Percentiles rank a stretch among this genome's conserved stretches.
Conservation (phyloP, 768 basidiomycete species). For the Amylocystis lapponica region DNA sequence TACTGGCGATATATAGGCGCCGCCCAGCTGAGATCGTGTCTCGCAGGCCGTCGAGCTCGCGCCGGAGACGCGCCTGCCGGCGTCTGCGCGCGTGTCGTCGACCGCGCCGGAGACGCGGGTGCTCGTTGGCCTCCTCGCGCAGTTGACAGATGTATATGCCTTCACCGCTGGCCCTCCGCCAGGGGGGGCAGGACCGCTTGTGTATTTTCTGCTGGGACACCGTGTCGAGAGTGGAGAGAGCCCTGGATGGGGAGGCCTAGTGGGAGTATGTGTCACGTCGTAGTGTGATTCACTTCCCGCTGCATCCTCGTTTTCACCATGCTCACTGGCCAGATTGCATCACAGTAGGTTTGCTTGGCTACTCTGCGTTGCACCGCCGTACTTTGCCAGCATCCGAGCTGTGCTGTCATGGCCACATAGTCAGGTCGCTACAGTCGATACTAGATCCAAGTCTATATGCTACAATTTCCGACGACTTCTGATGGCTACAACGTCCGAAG, state of each 20-base stretch:
- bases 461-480: too few species aligned
- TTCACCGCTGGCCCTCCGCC: conserved; percentile 11
- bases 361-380: too few species aligned
- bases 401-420: too few species aligned
- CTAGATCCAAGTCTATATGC: too few species aligned
- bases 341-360: too few species aligned
- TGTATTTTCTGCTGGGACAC: conserved; percentile 36
- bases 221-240: conserved; percentile 2
- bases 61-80: conserved; percentile 10
- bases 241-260: conserved; percentile 31
- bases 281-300: too few species aligned
- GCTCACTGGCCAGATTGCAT: too few species aligned
- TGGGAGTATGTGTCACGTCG: conserved; percentile 33
- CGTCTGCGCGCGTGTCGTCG: conserved; percentile 8
- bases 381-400: too few species aligned
- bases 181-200: conserved; percentile 21
- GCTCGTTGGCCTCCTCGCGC: conserved; percentile 1
- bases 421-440: too few species aligned
- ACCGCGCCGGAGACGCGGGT: not conserved
- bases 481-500: too few species aligned
- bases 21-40: conserved; percentile 8
- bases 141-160: conserved; percentile 9
- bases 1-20: conserved; percentile 3
- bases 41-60: conserved; percentile 14
- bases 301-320: too few species aligned